phyloP scores from a whole-genome alignment of 495 filamentous ascomycete species.

The Xylaria sp. region DNA sequence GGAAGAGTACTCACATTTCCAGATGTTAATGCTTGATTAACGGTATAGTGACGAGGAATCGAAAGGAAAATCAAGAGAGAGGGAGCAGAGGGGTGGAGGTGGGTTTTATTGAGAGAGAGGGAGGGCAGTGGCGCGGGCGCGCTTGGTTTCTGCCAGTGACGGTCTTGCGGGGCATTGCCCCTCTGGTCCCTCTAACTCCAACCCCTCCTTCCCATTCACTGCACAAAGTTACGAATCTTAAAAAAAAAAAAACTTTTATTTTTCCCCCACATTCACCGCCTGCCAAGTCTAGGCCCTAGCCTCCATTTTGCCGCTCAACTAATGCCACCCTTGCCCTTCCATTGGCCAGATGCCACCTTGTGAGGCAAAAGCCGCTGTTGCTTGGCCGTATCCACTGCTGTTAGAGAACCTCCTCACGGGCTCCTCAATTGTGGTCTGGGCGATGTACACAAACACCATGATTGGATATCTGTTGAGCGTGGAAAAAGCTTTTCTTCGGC shows the following conservation, averaged over 20 bases:
- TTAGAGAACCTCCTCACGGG: too few relatives aligned
- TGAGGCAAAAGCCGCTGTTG: conserved; percentile 23
- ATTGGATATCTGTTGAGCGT: neutral
- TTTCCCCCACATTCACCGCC: conserved; percentile 33
- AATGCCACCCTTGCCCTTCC: neutral
- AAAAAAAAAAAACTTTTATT: conserved; percentile 27
- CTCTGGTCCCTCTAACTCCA: too few relatives aligned
- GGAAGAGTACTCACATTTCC: conserved; percentile 28
- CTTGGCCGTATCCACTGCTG: neutral
- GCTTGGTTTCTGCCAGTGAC: conserved; percentile 32
- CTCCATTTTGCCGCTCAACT: neutral
- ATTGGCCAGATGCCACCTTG: conserved; percentile 15
- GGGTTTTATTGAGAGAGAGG: conserved; percentile 42
- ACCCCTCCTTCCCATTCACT: conserved; percentile 44
- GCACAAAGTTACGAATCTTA: conserved; percentile 28
- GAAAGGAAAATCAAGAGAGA: conserved; percentile 38
- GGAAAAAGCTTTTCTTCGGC: conserved; percentile 6
- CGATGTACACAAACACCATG: conserved; percentile 3
- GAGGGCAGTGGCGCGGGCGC: conserved; percentile 31
- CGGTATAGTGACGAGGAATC: conserved; percentile 34
- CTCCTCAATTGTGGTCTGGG: neutral
- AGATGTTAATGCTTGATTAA: conserved; percentile 35
- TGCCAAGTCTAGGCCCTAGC: neutral
- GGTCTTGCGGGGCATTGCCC: conserved; percentile 34
- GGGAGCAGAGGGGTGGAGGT: conserved; percentile 29